These are phyloP conservation scores for Daldinia caldariorum DNA, from an alignment of 495 filamentous ascomycete species.

Conservation along the genomic window DNA sequence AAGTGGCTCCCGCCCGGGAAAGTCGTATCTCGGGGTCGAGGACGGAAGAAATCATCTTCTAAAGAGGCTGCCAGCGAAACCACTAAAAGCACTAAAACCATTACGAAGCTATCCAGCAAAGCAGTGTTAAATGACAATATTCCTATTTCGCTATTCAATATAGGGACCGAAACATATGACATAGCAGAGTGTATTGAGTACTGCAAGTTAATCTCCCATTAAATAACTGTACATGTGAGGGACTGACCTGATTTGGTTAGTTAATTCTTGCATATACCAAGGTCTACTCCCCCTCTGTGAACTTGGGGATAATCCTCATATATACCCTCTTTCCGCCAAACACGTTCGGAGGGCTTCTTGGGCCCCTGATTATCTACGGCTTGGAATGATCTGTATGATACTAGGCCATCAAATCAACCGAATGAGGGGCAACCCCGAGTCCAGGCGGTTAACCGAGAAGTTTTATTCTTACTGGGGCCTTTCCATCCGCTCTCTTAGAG, in stretches of 20 bases:
- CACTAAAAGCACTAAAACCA: background rate
- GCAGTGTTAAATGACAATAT: background rate
- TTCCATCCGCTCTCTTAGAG: conserved; percentile 48
- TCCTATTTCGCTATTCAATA: conserved; percentile 1
- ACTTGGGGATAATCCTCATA: conserved; percentile 46
- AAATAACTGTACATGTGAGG: background rate
- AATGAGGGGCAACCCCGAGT: conserved; percentile 13
- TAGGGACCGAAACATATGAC: conserved; percentile 2
- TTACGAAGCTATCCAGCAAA: background rate
- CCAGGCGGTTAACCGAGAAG: conserved; percentile 29
- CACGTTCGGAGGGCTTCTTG: conserved; percentile 28
- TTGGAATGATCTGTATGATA: conserved; percentile 49
- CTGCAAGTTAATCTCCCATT: conserved; percentile 23
- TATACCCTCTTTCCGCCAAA: conserved; percentile 44
- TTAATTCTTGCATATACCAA: conserved; percentile 48
- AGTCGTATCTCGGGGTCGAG: conserved; percentile 40
- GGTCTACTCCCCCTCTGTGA: conserved; percentile 39
- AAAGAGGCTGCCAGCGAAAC: background rate
- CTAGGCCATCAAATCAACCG: conserved; percentile 50
- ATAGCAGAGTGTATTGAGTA: conserved; percentile 24
- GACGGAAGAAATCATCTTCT: background rate
- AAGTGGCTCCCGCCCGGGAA: conserved; percentile 48
- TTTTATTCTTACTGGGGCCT: conserved; percentile 50
- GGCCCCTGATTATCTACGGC: conserved; percentile 43
- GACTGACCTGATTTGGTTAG: conserved; percentile 29